Evolutionary conservation across 2,329 filamentous ascomycete genomes (phyloP), one percentile per base, ranked within the genome.

Genomic region (Ascochyta koolunga): DNA sequence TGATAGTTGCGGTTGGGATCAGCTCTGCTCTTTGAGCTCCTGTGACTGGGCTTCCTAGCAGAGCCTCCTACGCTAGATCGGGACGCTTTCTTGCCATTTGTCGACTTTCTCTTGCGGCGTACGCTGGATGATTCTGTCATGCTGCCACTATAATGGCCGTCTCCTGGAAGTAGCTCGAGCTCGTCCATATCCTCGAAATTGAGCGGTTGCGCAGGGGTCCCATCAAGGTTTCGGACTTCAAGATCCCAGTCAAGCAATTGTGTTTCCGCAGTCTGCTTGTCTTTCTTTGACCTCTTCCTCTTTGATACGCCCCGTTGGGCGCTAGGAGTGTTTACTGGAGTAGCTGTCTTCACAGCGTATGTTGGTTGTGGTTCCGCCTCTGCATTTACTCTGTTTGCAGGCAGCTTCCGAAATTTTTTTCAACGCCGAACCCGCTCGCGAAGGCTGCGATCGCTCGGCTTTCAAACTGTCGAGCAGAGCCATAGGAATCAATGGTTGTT

Each of bases 1-100:
- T 50, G 35, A 25, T 54, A 41, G 19, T 41, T 45, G 9, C 32
- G 40, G 31, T 55, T 54, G 2, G 50, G 51, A 18, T 54, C 40
- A 10, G n/a, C 27, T 19, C 19, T 40, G 40, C 36, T 50, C 16
- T 13, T 25, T 10, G 8, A 15, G n/a, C 3, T 10, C 18, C 16
- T 27, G 10, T n/a, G 24, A 13, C 24, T 36, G 7, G 33, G 33
- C 15, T 16, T 41, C 22, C 18, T 39, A 7, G 13, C 19, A 10
- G 40, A 15, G 2, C 51, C 51, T 21, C 51, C 51, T 19, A 54
- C 24, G 24, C 45, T 50, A 16, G 31, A 16, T 32, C 51, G 40
- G 2, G 39, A n/a, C 9, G 37, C 11, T 27, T 24, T 45, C 2
- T 3, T 19, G 2, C 19, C 6, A 4, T 27, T 27, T 16, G 21